Evolutionary conservation across 1,139 yeast species (phyloP).

Genomic region (Candida buenavistaensis): DNA sequence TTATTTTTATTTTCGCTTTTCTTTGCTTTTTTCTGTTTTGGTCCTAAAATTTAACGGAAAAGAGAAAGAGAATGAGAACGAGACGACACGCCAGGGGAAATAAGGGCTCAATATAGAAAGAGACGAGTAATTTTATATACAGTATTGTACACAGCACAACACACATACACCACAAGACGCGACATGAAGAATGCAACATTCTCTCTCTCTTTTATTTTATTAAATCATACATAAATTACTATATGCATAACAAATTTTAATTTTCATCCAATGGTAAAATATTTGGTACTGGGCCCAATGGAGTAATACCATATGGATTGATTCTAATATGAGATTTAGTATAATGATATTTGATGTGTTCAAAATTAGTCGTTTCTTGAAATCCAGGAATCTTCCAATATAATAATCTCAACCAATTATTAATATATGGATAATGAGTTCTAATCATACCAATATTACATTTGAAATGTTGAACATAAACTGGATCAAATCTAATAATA

Average conservation of each 20-base stretch:
- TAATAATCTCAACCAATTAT: constrained; percentile 77
- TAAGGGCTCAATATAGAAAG: no score
- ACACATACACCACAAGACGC: background rate
- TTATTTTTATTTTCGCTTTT: background rate
- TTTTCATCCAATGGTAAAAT: constrained; percentile 38
- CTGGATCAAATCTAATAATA: constrained; percentile 84
- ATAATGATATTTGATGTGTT: constrained; percentile 88
- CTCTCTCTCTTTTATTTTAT: no score
- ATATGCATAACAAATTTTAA: background rate
- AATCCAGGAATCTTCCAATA: constrained; percentile 86
- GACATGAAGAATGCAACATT: background rate
- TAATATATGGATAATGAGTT: constrained; percentile 72
- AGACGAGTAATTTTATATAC: no score
- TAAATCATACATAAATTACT: no score
- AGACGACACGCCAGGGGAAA: no score
- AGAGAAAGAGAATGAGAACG: no score
- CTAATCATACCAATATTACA: constrained; percentile 85
- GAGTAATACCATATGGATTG: constrained; percentile 83
- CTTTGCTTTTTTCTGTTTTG: background rate
- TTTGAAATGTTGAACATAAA: constrained; percentile 92
- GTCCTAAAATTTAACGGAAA: no score
- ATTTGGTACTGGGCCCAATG: constrained; percentile 85
- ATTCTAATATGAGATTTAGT: constrained; percentile 77
- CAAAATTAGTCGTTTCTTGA: constrained; percentile 77
- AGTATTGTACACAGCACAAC: no score